A percentile compares a stretch with the other conserved stretches of the same genome.
Conservation (phyloP, 495 filamentous ascomycete species). For the Letharia columbiana region DNA sequence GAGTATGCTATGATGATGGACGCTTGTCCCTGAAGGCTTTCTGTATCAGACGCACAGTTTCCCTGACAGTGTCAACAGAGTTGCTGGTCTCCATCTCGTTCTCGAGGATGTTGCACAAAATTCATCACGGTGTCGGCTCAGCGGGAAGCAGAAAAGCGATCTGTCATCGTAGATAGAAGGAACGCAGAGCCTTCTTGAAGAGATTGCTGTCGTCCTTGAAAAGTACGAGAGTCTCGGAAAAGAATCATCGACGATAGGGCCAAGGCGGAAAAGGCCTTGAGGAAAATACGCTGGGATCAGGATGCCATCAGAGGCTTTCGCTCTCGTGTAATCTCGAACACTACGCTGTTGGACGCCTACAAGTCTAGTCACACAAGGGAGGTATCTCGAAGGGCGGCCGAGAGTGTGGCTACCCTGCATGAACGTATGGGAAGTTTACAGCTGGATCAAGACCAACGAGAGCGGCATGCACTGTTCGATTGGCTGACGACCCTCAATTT, state of each 20-base stretch:
- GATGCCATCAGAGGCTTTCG: slow-evolving; percentile 1
- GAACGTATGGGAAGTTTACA: background rate
- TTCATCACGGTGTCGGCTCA: background rate
- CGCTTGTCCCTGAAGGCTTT: background rate
- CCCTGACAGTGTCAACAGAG: background rate
- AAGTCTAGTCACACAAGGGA: background rate
- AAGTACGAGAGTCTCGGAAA: background rate
- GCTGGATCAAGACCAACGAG: background rate
- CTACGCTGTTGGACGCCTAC: background rate
- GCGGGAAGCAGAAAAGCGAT: background rate
- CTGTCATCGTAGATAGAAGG: background rate
- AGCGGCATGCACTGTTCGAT: slow-evolving; percentile 9
- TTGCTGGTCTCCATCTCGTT: background rate
- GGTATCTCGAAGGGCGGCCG: background rate
- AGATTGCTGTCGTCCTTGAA: background rate
- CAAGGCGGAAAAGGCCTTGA: background rate
- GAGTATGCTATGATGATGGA: background rate
- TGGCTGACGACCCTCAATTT: slow-evolving; percentile 24
- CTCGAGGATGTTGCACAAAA: background rate
- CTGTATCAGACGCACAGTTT: background rate
- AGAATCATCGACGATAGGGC: background rate
- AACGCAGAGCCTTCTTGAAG: background rate
- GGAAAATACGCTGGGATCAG: slow-evolving; percentile 9
- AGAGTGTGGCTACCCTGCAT: background rate
- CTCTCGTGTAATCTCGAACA: slow-evolving; percentile 7